Conservation (phyloP, 1,284 basidiomycete genomes). For the Tetrapyrgos nigripes region DNA sequence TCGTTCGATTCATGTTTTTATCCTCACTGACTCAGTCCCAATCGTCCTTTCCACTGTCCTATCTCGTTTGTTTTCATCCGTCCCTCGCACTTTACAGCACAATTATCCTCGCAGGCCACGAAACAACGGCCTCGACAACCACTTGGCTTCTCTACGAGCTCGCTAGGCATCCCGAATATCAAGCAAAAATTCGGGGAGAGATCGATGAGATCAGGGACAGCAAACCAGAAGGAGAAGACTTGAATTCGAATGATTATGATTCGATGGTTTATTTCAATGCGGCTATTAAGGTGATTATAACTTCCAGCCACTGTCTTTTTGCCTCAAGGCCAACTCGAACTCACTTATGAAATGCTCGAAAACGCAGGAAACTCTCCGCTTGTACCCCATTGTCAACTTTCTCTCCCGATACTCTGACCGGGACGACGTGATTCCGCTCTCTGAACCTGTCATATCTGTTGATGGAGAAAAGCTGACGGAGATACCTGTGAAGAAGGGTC, state of each 20-base stretch:
- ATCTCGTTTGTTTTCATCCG: not conserved
- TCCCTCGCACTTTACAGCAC: constrained; percentile 16
- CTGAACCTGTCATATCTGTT: constrained; percentile 22
- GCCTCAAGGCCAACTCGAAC: not conserved
- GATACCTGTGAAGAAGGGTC: constrained; percentile 29
- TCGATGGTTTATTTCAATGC: constrained; percentile 32
- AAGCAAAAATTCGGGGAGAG: constrained; percentile 32
- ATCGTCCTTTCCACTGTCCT: not conserved
- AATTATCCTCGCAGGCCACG: constrained; percentile 32
- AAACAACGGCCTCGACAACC: constrained; percentile 28
- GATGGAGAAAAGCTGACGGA: constrained; percentile 23
- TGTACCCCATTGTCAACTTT: constrained; percentile 26
- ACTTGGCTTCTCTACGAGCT: constrained; percentile 37
- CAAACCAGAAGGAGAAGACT: constrained; percentile 25
- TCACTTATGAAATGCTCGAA: not conserved
- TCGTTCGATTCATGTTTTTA: too few relatives aligned
- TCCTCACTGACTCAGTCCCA: too few relatives aligned
- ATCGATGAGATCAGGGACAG: constrained; percentile 25
- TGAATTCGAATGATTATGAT: constrained; percentile 28
- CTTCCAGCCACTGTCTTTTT: not conserved
- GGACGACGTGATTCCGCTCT: constrained; percentile 31
- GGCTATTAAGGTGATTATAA: constrained; percentile 28
- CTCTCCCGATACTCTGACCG: constrained; percentile 21
- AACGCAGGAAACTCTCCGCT: constrained; percentile 30
- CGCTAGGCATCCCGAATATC: constrained; percentile 31